Conservation (phyloP, 169 alveolate species). For the Cryptosporidium bovis region DNA sequence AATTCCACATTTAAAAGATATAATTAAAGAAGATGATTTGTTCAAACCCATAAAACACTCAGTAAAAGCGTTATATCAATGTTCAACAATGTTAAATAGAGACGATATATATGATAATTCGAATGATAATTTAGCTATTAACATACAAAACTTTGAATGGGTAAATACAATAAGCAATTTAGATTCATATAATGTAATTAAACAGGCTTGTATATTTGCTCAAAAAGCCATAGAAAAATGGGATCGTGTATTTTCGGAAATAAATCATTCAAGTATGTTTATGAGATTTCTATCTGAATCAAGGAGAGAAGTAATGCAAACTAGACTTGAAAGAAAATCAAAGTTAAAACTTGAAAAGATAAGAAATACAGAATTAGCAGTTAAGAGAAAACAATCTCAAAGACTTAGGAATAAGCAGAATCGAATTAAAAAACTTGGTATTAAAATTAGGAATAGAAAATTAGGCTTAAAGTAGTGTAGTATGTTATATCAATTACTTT, state of each 20-base stretch:
- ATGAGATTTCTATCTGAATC: conserved; percentile 29
- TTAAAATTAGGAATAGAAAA: conserved; percentile 12
- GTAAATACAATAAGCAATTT: background rate
- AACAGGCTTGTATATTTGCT: conserved; percentile 14
- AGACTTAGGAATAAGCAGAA: conserved; percentile 5
- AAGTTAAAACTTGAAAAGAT: conserved; percentile 13
- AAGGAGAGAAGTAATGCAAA: conserved; percentile 16
- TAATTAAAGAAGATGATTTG: background rate
- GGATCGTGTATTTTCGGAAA: conserved; percentile 33
- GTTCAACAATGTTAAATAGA: conserved; percentile 34
- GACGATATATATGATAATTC: background rate
- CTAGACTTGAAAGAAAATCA: conserved; percentile 49
- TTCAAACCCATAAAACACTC: conserved; percentile 12
- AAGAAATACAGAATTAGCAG: conserved; percentile 42
- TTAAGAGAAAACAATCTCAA: conserved; percentile 22
- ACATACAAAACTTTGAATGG: conserved; percentile 31
- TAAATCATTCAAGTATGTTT: conserved; percentile 4
- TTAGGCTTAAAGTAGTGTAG: too few relatives aligned
- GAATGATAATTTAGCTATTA: background rate
- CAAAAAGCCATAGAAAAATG: conserved; percentile 56
- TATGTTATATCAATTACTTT: background rate
- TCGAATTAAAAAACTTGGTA: conserved; percentile 9
- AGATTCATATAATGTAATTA: background rate
- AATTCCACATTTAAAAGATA: background rate
- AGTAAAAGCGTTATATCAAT: conserved; percentile 28